A percentile compares a stretch with the other conserved stretches of the same genome.
phyloP scores from a whole-genome alignment of 805 yeast genomes.

The Teunomyces pallodes region DNA sequence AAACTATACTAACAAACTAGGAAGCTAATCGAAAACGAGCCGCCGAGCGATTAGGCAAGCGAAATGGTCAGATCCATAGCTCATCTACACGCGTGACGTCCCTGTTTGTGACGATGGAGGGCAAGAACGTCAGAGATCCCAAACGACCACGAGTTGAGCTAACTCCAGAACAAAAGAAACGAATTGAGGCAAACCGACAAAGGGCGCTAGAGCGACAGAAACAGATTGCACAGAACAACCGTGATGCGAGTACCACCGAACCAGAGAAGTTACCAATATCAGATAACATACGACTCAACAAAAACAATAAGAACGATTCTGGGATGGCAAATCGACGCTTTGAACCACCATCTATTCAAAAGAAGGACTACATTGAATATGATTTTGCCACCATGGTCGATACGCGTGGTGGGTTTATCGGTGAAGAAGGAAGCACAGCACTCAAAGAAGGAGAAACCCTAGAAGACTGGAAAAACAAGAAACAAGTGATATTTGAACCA shows the following conservation, averaged over 20 bases:
- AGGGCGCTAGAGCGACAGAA: conserved; percentile 47
- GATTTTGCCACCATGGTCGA: conserved; percentile 92
- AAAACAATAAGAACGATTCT: conserved; percentile 11
- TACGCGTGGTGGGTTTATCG: conserved; percentile 79
- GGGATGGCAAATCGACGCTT: conserved; percentile 7
- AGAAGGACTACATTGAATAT: conserved; percentile 72
- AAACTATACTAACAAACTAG: conserved; percentile 28
- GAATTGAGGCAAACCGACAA: conserved; percentile 52
- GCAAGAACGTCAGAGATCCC: conserved; percentile 5
- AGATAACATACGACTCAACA: conserved; percentile 10
- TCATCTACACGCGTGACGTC: not conserved
- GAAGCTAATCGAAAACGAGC: conserved; percentile 66
- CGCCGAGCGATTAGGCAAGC: conserved; percentile 51
- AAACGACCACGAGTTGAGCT: conserved; percentile 28
- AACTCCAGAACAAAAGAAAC: conserved; percentile 48
- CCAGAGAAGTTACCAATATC: not conserved
- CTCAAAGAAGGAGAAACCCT: conserved; percentile 53
- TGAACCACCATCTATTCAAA: conserved; percentile 42
- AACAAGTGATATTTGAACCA: conserved; percentile 46
- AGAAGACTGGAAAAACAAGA: conserved; percentile 50
- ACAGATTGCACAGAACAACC: conserved; percentile 29
- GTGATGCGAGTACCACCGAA: conserved; percentile 31
- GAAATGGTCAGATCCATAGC: not conserved
- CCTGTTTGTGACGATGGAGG: conserved; percentile 3
- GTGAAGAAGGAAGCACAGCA: conserved; percentile 27